phyloP scores from a whole-genome alignment of 1,284 basidiomycete genomes.

The Rhodotorula sp. region DNA sequence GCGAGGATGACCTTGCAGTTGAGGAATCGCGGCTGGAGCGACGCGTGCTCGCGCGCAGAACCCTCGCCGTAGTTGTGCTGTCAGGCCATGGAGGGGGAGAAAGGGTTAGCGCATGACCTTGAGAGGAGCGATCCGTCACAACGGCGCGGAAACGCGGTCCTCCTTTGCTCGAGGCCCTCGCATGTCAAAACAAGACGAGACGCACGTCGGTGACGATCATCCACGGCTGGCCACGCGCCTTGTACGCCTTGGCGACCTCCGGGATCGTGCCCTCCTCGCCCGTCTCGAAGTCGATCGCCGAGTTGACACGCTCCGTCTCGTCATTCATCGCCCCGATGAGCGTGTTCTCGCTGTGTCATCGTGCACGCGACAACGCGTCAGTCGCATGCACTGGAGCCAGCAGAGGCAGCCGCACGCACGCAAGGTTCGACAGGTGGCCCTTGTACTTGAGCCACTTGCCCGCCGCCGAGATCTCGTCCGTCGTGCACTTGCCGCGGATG shows the following conservation, averaged over 20 bases:
- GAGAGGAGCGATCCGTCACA: no score
- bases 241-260: constrained; percentile 81
- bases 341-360: constrained; percentile 43
- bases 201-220: constrained; percentile 79
- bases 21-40: constrained; percentile 94
- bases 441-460: constrained; percentile 99
- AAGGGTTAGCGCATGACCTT: no score
- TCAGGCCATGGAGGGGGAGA: no score
- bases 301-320: constrained; percentile 80
- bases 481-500: constrained; percentile 96
- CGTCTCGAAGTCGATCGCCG: constrained; percentile 69
- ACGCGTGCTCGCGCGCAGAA: constrained; percentile 96
- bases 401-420: constrained; percentile 21
- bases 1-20: constrained; percentile 59
- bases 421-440: constrained; percentile 51
- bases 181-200: neutral
- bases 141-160: no score
- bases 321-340: constrained; percentile 82
- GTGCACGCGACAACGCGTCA: neutral
- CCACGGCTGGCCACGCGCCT: constrained; percentile 81
- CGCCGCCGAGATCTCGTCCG: constrained; percentile 95
- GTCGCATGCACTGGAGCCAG: neutral
- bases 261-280: constrained; percentile 76
- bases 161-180: neutral
- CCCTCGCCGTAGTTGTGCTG: constrained; percentile 82